Evolutionary conservation across 129 eudicot species (phyloP), one percentile per base, ranked within the genome.

Genomic region (Centella asiatica): DNA sequence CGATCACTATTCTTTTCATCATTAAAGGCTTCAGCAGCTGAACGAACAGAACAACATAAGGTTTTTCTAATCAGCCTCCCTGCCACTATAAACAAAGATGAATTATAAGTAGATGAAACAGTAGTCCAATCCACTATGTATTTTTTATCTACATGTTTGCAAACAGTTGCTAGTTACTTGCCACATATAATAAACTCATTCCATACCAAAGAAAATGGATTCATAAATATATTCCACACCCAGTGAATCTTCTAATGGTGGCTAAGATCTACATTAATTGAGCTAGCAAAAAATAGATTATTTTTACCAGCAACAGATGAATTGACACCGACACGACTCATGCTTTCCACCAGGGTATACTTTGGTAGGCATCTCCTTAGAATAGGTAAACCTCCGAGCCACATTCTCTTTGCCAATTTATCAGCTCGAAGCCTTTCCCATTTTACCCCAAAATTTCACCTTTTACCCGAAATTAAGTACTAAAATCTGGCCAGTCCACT

Each of bases 31-130:
- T 53, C 73, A 40, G 31, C 45, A 50, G 77, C 36, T 52, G 80
- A 65, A 70, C 68, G 66, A 44, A 40, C 28, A 18, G 74, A 76
- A 74, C 57, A 51, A 63, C 60, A 51, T 19, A 75, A 0, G 67
- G 36, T 71, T 78, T 70, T 72, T 58, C 50, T 48, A 15, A 14
- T 3, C 13, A 56, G 44, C 22, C 61, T 76, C 78, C 74, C 80
- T 75, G 67, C 12, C 13, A 57, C 52, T 55, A 48, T 13, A 50
- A 42, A 13, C 23, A 46, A 64, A 24, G 25, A 39, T 24, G 50
- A 65, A 37, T 32, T 14, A 62, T 44, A 12, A 17, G 34, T 54
- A 44, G 9, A 23, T n/a, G 22, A 55, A 44, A 33, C 45, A 23
- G 54, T 44, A 68, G 44, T 14, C 32, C 12, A 51, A 44, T 45